Evolutionary conservation across 192 early-diverging fungal species (phyloP).

Genomic region (Paraglomus brasilianum): DNA sequence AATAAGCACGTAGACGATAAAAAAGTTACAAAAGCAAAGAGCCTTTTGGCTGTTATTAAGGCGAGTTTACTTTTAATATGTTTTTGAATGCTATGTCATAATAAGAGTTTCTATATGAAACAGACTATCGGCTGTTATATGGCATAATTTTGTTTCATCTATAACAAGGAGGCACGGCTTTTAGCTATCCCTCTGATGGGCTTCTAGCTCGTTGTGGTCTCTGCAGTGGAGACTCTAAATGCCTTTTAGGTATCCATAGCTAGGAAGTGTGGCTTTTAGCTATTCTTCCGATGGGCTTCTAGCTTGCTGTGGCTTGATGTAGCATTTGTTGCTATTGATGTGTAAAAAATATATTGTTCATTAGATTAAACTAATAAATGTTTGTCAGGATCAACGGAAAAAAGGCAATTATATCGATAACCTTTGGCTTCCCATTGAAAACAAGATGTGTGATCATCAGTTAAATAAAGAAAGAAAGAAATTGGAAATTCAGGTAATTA

Average conservation of each 20-base stretch:
- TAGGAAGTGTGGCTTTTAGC: slow-evolving; percentile 13
- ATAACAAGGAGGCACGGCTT: slow-evolving; percentile 1
- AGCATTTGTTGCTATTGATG: not conserved
- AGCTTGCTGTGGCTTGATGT: slow-evolving; percentile 19
- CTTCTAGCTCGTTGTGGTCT: slow-evolving; percentile 13
- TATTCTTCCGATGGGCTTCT: slow-evolving; percentile 14
- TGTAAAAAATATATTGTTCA: slow-evolving; percentile 6
- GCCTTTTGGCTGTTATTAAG: slow-evolving; percentile 4
- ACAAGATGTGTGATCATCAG: not conserved
- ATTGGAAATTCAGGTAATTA: slow-evolving; percentile 2
- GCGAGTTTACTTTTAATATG: slow-evolving; percentile 13
- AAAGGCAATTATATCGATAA: not conserved
- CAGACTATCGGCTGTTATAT: no score
- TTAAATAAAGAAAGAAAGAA: not conserved
- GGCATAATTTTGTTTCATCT: no score
- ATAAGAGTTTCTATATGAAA: slow-evolving; percentile 6
- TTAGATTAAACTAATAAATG: slow-evolving; percentile 6
- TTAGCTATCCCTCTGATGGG: not conserved
- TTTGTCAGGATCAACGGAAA: not conserved
- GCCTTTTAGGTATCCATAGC: slow-evolving; percentile 11
- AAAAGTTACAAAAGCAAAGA: not conserved
- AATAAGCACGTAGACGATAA: not conserved
- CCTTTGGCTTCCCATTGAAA: not conserved
- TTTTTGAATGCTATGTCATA: slow-evolving; percentile 13
- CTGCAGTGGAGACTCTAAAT: not conserved